Evolutionary conservation across 805 yeast species (phyloP).

Genomic region (Lipomyces sp.): DNA sequence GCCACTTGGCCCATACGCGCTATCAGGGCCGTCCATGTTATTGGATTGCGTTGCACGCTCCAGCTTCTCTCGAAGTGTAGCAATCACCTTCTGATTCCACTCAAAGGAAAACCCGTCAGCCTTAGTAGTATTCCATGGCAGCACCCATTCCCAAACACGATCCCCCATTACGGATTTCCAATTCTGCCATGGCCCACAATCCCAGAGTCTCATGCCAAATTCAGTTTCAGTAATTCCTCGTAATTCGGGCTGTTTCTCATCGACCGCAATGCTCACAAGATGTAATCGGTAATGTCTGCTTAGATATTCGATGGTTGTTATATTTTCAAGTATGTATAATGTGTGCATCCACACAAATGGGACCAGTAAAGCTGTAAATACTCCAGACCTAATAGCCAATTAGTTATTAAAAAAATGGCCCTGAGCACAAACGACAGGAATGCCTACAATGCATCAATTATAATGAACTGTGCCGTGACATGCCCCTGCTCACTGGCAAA

Average conservation of each 20-base stretch:
- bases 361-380: constrained; percentile 15
- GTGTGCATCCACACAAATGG: constrained; percentile 26
- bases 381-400: constrained; percentile 16
- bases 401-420: background rate
- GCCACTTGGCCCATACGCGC: background rate
- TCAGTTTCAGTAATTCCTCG: constrained; percentile 25
- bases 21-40: background rate
- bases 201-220: constrained; percentile 36
- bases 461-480: constrained; percentile 33
- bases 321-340: constrained; percentile 23
- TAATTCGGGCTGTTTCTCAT: constrained; percentile 1
- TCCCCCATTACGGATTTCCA: constrained; percentile 37
- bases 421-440: background rate
- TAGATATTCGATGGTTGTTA: constrained; percentile 30
- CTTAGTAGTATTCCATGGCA: constrained; percentile 32
- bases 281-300: constrained; percentile 23
- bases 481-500: constrained; percentile 17
- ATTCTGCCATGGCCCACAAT: constrained; percentile 26
- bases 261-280: constrained; percentile 13
- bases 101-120: constrained; percentile 29
- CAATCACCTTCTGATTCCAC: constrained; percentile 22
- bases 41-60: background rate
- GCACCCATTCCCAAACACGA: constrained; percentile 38
- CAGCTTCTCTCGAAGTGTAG: background rate
- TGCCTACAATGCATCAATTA: constrained; percentile 24